Evolutionary conservation across 2,329 filamentous ascomycete species (phyloP), one percentile per base, ranked within the genome.

Genomic region (Colletotrichum theobromicola): DNA sequence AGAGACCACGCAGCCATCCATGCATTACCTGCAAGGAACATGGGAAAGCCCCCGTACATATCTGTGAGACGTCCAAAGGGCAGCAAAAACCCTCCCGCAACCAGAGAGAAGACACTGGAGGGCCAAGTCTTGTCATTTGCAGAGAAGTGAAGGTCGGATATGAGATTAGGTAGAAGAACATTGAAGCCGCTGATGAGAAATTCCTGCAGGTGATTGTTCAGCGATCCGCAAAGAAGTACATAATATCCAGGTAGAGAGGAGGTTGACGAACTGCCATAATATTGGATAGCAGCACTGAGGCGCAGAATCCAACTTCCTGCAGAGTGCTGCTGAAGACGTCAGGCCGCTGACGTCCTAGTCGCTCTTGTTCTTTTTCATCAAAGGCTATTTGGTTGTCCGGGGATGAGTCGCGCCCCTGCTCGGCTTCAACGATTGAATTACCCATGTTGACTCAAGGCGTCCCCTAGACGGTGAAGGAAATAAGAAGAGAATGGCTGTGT

Each of bases 1-100:
- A 95, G 81, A 4, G 90, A 91, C 89, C 93, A 95, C 26, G 92
- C 69, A 5, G 88, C 81, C 60, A 94, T 88, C 94, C 93, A 93
- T 28, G 84, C 76, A 50, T 50, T 50, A 50, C 42, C 42, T 5
- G 42, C n/a, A 50, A 50, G n/a, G 10, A 50, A 50, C 42, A 50
- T 50, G 10, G n/a, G 42, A 6, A 50, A 50, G 10, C 42, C 42
- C 12, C 42, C 42, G 1, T 21, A 50, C 42, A 50, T 50, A 12
- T 50, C 42, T 13, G 42, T 50, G n/a, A 50, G 42, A 13, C 42
- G 42, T 13, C 42, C 42, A 50, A 50, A 50, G 42, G 42, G 42
- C 2, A 50, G n/a, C 12, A 50, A n/a, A 50, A 42, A 90, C 81
- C 1, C 91, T 90, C 88, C 87, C 3, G 88, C 83, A 3, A 88